Evolutionary conservation across 2,329 filamentous ascomycete genomes (phyloP), one percentile per base, ranked within the genome.

Genomic region (Cordyceps tenuipes): DNA sequence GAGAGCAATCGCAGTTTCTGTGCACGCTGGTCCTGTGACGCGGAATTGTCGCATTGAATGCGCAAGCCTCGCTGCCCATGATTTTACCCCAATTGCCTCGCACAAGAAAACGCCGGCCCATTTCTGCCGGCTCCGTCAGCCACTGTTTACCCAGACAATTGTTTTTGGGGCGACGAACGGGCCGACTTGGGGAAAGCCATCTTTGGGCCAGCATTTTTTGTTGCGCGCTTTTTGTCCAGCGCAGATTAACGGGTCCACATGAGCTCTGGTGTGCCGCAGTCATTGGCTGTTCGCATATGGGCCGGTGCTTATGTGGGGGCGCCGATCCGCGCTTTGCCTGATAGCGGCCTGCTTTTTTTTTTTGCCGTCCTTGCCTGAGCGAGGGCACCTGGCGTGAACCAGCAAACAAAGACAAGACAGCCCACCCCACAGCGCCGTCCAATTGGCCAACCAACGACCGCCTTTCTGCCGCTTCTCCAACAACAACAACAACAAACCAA

Each of bases 181-280:
- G 17, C 59, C 52, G 48, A 57, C 59, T 62, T 55, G 44, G 60
- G 34, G 55, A 51, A 54, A 47, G 51, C 41, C 44, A 41, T 36
- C 36, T 50, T 62, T 62, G 61, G 57, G 54, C 43, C 44, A 58
- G 57, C 53, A 56, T 59, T 60, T 63, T 62, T 61, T 64, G 65
- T 62, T 67, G 64, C 65, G 65, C 66, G 64, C 65, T 68, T 68
- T 66, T 66, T 56, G 47, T 49, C 61, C 59, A 55, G 64, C 63
- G 68, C 70, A 71, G 68, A 71, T 72, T 72, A 59, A 44, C 47
- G 65, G 67, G 61, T 64, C 71, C 71, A 71, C 71, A 70, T 59
- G 63, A 73, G 70, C 70, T 72, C 59, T 46, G 49, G 62, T 66
- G 64, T 63, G 62, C 62, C 64, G 50, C 31, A 62, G 63, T 64